Conservation (phyloP, 306 rosid genomes). For the Sesbania bispinosa region DNA sequence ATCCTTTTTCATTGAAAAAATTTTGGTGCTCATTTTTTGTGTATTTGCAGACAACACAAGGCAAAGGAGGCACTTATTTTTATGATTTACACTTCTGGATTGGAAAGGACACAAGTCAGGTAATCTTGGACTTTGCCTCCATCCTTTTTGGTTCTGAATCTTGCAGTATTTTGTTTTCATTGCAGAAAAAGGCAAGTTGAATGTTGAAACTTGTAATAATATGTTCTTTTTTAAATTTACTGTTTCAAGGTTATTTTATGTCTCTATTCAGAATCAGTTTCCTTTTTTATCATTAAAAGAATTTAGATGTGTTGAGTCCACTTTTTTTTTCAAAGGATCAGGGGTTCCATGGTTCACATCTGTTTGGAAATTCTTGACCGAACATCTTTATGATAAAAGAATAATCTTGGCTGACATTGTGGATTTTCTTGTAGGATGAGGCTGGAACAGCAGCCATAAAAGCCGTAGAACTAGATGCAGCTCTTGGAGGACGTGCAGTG, state of each 20-base stretch:
- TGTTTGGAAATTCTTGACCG: neutral
- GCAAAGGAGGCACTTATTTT: conserved; percentile 72
- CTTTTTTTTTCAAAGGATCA: neutral
- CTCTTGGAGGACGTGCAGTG: conserved; percentile 96
- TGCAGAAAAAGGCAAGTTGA: neutral
- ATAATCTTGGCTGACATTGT: conserved; percentile 14
- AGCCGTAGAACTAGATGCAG: conserved; percentile 86
- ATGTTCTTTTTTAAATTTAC: neutral
- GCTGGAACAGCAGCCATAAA: conserved; percentile 98
- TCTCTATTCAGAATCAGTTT: neutral
- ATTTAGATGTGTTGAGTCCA: conserved; percentile 6
- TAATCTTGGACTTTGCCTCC: conserved; percentile 27
- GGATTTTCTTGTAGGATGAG: conserved; percentile 68
- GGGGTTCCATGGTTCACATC: neutral
- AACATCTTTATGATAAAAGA: neutral
- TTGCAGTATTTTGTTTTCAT: neutral
- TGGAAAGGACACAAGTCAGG: conserved; percentile 99
- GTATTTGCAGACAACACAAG: conserved; percentile 72
- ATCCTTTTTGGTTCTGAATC: neutral
- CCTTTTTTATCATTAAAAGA: neutral
- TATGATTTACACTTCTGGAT: conserved; percentile 94
- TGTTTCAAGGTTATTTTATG: neutral
- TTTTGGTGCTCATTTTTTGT: conserved; percentile 5
- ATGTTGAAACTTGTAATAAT: neutral
- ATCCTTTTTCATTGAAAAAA: neutral